Percentiles rank a stretch among this genome's conserved stretches.
Conservation (phyloP, 2,329 filamentous ascomycete species). For the Fusarium buharicum region DNA sequence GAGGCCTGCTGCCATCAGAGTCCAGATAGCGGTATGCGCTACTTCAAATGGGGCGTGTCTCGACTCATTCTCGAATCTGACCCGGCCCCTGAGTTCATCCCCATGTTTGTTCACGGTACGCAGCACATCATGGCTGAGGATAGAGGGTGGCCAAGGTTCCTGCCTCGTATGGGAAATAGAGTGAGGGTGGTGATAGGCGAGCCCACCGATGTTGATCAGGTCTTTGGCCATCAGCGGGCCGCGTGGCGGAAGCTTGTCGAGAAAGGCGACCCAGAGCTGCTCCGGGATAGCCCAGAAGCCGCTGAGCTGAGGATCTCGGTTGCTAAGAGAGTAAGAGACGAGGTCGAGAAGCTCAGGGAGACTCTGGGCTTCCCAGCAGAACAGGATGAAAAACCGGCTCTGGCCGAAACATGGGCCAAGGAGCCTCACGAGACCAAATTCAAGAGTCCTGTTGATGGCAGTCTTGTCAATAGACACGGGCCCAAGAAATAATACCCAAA, state of each 20-base stretch:
- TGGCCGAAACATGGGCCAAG: constrained; percentile 82
- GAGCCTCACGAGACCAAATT: constrained; percentile 61
- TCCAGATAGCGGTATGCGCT: constrained; percentile 80
- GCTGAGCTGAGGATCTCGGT: constrained; percentile 78
- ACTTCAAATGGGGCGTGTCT: constrained; percentile 98
- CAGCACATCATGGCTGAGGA: constrained; percentile 90
- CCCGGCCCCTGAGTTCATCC: constrained; percentile 86
- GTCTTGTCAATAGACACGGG: constrained; percentile 57
- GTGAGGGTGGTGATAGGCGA: constrained; percentile 83
- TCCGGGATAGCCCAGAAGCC: constrained; percentile 68
- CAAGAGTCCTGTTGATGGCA: constrained; percentile 65
- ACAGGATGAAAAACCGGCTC: constrained; percentile 78
- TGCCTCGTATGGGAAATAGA: constrained; percentile 78
- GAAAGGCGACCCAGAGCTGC: constrained; percentile 58
- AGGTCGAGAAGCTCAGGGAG: constrained; percentile 81
- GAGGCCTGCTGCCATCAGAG: constrained; percentile 95
- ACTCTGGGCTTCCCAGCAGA: constrained; percentile 77
- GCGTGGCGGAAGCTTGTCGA: constrained; percentile 76
- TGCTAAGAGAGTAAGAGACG: constrained; percentile 78
- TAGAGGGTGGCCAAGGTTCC: constrained; percentile 79
- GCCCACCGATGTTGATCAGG: constrained; percentile 74
- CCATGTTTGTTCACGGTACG: constrained; percentile 93
- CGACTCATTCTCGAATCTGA: constrained; percentile 90
- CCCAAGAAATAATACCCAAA: constrained; percentile 17
- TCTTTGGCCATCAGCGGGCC: constrained; percentile 80